Evolutionary conservation across 2,329 filamentous ascomycete species (phyloP).

Genomic region (Davidsoniella virescens): DNA sequence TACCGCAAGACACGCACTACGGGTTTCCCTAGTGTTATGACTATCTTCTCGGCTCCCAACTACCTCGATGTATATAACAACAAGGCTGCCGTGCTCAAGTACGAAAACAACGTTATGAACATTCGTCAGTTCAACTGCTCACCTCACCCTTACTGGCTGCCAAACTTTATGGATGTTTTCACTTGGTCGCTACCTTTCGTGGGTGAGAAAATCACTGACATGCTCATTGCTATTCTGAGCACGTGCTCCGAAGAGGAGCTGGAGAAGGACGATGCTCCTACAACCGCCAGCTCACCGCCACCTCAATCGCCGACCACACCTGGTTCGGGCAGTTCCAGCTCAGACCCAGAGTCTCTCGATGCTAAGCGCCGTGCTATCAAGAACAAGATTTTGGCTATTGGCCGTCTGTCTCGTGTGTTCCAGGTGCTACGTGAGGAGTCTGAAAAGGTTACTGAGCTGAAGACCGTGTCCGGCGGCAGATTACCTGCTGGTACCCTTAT

Average conservation of each 20-base stretch:
- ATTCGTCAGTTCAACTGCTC: conserved; percentile 99
- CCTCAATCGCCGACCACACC: conserved; percentile 49
- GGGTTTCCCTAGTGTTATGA: conserved; percentile 98
- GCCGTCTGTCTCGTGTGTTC: conserved; percentile 91
- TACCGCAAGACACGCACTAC: conserved; percentile 97
- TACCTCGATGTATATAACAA: conserved; percentile 99
- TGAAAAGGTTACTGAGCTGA: conserved; percentile 90
- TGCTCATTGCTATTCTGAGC: conserved; percentile 96
- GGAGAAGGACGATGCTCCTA: conserved; percentile 61
- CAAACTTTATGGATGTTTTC: conserved; percentile 99
- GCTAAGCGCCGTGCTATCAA: conserved; percentile 95
- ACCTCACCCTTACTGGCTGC: conserved; percentile 96
- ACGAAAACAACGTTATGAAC: conserved; percentile 99
- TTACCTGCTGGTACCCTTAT: conserved; percentile 91
- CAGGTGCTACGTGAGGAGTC: conserved; percentile 95
- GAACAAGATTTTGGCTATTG: conserved; percentile 98
- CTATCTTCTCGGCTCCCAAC: conserved; percentile 97
- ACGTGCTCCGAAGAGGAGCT: conserved; percentile 98
- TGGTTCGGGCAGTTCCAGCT: conserved; percentile 17
- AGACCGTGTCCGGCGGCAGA: conserved; percentile 85
- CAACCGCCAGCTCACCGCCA: conserved; percentile 35
- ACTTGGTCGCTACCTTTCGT: conserved; percentile 99
- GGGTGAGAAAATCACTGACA: conserved; percentile 97
- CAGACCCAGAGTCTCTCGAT: conserved; percentile 75
- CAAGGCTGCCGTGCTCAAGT: conserved; percentile 96